A percentile compares a stretch with the other conserved stretches of the same genome.
Conservation (phyloP, 2,329 filamentous ascomycete species). For the Rhytidhysteron rufulum region DNA sequence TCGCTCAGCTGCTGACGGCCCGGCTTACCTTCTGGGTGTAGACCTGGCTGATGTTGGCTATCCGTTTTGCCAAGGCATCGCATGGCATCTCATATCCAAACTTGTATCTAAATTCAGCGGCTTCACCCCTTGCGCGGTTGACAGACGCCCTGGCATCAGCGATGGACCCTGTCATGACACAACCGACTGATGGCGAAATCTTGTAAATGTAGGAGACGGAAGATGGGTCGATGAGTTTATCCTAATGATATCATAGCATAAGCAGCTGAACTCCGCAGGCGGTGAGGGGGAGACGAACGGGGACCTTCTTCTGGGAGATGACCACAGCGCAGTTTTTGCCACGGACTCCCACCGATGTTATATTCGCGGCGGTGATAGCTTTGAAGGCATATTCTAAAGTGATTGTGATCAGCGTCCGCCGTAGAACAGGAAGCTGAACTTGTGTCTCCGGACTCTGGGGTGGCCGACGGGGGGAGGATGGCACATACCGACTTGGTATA, state of each 20-base stretch:
- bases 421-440: background rate
- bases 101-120: conserved; percentile 97
- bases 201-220: conserved; percentile 98
- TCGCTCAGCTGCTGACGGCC: conserved; percentile 9
- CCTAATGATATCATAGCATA: conserved; percentile 50
- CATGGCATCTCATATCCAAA: conserved; percentile 99
- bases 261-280: conserved; percentile 3
- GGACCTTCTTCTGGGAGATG: conserved; percentile 98
- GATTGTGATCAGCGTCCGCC: conserved; percentile 10
- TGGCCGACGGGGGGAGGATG: conserved; percentile 2
- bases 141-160: conserved; percentile 93
- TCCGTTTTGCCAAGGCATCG: conserved; percentile 90
- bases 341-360: conserved; percentile 92
- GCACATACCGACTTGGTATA: conserved; percentile 97
- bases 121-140: conserved; percentile 88
- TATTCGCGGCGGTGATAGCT: conserved; percentile 97
- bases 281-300: conserved; percentile 58
- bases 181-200: conserved; percentile 92
- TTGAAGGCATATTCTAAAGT: conserved; percentile 98
- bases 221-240: conserved; percentile 96
- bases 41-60: conserved; percentile 99
- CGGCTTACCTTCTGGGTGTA: conserved; percentile 86
- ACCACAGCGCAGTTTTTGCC: conserved; percentile 98
- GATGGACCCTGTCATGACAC: conserved; percentile 98
- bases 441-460: background rate